Percentiles rank a stretch among this genome's conserved stretches.
phyloP scores from a whole-genome alignment of 176 grass and related monocot species.

The Triticum urartu region DNA sequence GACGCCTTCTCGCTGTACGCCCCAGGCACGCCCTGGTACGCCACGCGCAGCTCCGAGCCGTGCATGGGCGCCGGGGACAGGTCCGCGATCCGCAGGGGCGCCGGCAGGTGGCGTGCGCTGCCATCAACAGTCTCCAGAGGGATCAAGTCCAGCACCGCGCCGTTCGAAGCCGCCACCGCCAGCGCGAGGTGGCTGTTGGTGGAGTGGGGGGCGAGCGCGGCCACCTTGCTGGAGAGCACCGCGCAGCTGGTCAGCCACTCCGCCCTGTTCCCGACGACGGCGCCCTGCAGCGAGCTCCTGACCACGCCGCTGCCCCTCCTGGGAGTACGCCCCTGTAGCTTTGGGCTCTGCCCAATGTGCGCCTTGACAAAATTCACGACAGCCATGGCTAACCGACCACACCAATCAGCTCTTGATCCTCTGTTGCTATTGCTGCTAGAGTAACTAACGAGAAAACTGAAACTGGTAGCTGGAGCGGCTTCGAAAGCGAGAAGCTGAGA shows the following conservation, averaged over 20 bases:
- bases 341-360: slow-evolving; percentile 21
- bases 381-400: slow-evolving; percentile 30
- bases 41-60: slow-evolving; percentile 79
- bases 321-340: neutral
- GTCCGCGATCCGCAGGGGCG: slow-evolving; percentile 68
- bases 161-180: neutral
- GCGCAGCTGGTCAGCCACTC: slow-evolving; percentile 89
- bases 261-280: slow-evolving; percentile 38
- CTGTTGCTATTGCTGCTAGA: neutral
- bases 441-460: neutral
- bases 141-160: slow-evolving; percentile 29
- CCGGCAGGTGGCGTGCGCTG: slow-evolving; percentile 41
- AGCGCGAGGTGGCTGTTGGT: neutral
- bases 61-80: slow-evolving; percentile 83
- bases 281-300: slow-evolving; percentile 50
- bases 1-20: slow-evolving; percentile 69
- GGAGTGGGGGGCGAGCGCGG: slow-evolving; percentile 31
- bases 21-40: slow-evolving; percentile 80
- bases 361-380: slow-evolving; percentile 20
- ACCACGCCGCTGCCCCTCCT: slow-evolving; percentile 32
- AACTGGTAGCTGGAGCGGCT: slow-evolving; percentile 26
- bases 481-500: slow-evolving; percentile 46
- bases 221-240: slow-evolving; percentile 83
- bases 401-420: slow-evolving; percentile 23
- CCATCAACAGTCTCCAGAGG: slow-evolving; percentile 28